Evolutionary conservation across 2,329 filamentous ascomycete species (phyloP).

Genomic region (Phoma herbarum): DNA sequence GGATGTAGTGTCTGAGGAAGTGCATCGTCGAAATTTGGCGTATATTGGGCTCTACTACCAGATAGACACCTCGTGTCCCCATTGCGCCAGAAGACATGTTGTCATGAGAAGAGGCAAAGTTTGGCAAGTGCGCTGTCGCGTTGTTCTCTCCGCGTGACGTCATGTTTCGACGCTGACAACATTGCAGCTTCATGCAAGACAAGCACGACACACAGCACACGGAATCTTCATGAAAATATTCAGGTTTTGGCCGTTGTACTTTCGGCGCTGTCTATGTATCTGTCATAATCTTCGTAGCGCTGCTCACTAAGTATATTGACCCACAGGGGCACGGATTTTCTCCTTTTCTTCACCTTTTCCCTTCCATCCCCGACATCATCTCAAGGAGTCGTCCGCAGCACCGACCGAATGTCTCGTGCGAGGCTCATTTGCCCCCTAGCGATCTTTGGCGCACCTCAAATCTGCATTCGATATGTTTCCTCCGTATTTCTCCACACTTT

Average conservation of each 20-base stretch:
- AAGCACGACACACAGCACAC: neutral
- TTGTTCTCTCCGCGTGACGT: neutral
- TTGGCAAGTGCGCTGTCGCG: too few species aligned
- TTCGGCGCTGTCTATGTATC: neutral
- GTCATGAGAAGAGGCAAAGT: too few species aligned
- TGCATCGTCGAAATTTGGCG: too few species aligned
- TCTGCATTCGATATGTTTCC: neutral
- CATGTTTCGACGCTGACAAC: too few species aligned
- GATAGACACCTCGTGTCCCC: too few species aligned
- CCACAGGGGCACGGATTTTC: slow-evolving; percentile 5
- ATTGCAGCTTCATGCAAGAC: neutral
- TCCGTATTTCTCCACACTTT: slow-evolving; percentile 13
- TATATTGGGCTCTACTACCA: too few species aligned
- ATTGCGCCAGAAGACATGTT: too few species aligned
- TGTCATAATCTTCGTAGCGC: slow-evolving; percentile 5
- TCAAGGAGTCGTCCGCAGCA: slow-evolving; percentile 1
- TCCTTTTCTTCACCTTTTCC: slow-evolving; percentile 2
- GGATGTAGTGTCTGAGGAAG: too few species aligned
- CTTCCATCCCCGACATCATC: slow-evolving; percentile 2
- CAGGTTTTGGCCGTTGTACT: neutral
- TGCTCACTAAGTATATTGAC: slow-evolving; percentile 2
- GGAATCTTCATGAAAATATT: neutral
- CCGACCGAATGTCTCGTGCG: slow-evolving; percentile 5
- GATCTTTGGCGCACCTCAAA: slow-evolving; percentile 2
- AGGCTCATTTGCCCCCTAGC: slow-evolving; percentile 2